phyloP scores from a whole-genome alignment of 208 protist species.

The Porcisia hertigi region DNA sequence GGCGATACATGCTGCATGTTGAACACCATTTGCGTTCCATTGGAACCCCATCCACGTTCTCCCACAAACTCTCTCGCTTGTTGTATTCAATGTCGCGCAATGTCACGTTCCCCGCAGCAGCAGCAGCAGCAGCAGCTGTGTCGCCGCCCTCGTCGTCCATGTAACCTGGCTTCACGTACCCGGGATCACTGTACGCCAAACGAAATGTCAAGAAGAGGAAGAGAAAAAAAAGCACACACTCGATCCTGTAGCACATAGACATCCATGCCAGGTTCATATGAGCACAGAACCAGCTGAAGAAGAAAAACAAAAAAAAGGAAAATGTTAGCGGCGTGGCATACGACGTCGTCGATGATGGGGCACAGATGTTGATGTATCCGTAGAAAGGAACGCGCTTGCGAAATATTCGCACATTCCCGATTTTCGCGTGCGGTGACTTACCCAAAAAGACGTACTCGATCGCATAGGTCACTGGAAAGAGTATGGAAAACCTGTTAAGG shows the following conservation, averaged over 20 bases:
- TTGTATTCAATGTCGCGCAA: conserved; percentile 72
- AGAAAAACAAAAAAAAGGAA: conserved; percentile 30
- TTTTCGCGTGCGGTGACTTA: conserved; percentile 48
- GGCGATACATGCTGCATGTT: conserved; percentile 85
- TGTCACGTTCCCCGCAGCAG: conserved; percentile 37
- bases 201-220: conserved; percentile 50
- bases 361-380: conserved; percentile 64
- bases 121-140: neutral
- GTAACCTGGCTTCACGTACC: conserved; percentile 79
- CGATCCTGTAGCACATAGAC: conserved; percentile 18
- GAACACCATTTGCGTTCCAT: conserved; percentile 92
- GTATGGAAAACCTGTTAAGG: conserved; percentile 66
- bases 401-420: conserved; percentile 83
- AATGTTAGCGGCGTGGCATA: conserved; percentile 54
- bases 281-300: conserved; percentile 35
- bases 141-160: conserved; percentile 30
- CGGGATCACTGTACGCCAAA: conserved; percentile 77
- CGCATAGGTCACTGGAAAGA: conserved; percentile 61
- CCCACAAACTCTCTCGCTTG: conserved; percentile 68
- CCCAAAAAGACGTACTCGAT: conserved; percentile 85
- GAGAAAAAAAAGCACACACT: conserved; percentile 41
- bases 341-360: conserved; percentile 68
- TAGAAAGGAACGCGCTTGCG: conserved; percentile 65
- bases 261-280: conserved; percentile 52
- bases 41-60: conserved; percentile 64